These are phyloP conservation scores for Thymus mandschuricus DNA, from an alignment of 257 asterid species.

Conservation along the genomic window DNA sequence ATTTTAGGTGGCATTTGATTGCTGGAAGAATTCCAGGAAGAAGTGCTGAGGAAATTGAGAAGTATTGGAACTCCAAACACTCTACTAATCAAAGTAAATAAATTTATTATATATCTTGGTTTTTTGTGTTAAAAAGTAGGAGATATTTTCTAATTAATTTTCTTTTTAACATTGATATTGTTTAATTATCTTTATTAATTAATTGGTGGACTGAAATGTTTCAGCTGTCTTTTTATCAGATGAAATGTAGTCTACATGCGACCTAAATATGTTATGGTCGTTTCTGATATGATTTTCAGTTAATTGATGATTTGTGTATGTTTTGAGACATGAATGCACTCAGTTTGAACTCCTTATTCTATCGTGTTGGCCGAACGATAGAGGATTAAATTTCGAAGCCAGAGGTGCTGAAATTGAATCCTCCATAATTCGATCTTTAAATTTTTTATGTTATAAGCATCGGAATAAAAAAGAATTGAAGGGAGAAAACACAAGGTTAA, in stretches of 20 bases:
- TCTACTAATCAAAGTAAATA: conserved; percentile 23
- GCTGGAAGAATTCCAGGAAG: conserved; percentile 63
- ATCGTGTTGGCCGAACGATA: too few species aligned
- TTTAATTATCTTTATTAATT: too few species aligned
- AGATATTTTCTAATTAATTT: background rate
- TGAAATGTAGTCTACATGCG: background rate
- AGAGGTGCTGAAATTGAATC: too few species aligned
- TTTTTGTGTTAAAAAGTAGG: background rate
- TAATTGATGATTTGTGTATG: background rate
- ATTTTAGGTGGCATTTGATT: conserved; percentile 50
- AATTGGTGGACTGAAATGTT: background rate
- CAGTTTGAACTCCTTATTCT: too few species aligned
- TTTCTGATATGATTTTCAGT: background rate
- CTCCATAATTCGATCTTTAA: too few species aligned
- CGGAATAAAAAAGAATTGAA: too few species aligned
- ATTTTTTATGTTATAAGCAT: too few species aligned
- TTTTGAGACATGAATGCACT: too few species aligned
- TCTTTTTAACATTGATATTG: too few species aligned
- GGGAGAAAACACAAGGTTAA: too few species aligned
- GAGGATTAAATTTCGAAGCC: too few species aligned
- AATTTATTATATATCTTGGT: conserved; percentile 1
- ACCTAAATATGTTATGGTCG: background rate
- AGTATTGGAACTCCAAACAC: conserved; percentile 48
- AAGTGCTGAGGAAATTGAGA: conserved; percentile 50
- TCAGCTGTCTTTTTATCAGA: background rate